Evolutionary conservation across 2,329 filamentous ascomycete species (phyloP).

Genomic region (Pseudogymnoascus sp.): DNA sequence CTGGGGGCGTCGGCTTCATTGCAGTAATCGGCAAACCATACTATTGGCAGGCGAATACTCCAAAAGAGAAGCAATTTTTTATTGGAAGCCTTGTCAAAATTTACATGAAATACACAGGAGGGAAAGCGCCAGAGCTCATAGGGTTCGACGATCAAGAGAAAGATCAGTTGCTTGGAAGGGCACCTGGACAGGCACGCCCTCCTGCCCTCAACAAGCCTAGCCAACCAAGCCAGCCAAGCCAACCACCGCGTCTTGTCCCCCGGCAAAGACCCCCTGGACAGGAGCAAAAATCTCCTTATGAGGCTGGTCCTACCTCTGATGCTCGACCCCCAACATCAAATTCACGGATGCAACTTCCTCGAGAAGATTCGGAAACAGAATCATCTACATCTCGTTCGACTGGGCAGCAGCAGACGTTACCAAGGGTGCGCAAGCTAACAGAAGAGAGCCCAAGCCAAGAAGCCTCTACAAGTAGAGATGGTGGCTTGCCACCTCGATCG

Average conservation of each 20-base stretch:
- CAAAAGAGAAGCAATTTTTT: slow-evolving; percentile 98
- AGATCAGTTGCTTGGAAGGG: slow-evolving; percentile 63
- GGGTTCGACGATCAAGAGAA: slow-evolving; percentile 79
- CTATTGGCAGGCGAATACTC: slow-evolving; percentile 89
- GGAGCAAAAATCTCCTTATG: background rate
- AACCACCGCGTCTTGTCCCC: slow-evolving; percentile 13
- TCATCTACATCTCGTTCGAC: slow-evolving; percentile 20
- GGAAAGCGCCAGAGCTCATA: slow-evolving; percentile 67
- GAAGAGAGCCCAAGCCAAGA: slow-evolving; percentile 28
- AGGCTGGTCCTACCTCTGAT: background rate
- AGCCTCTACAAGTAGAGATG: slow-evolving; percentile 27
- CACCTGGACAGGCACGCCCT: slow-evolving; percentile 18
- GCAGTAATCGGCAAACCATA: slow-evolving; percentile 91
- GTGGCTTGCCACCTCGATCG: slow-evolving; percentile 27
- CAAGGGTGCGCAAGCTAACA: slow-evolving; percentile 23
- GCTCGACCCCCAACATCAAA: slow-evolving; percentile 20
- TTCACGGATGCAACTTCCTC: slow-evolving; percentile 21
- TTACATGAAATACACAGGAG: slow-evolving; percentile 91
- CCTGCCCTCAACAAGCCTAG: slow-evolving; percentile 19
- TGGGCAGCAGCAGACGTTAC: slow-evolving; percentile 19
- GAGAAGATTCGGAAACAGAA: slow-evolving; percentile 25
- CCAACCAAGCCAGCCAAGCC: slow-evolving; percentile 16
- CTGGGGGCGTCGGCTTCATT: slow-evolving; percentile 74
- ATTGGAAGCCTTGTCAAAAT: slow-evolving; percentile 95
- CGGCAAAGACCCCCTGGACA: background rate